Conservation (phyloP, 257 asterid genomes). For the Cruciata laevipes region DNA sequence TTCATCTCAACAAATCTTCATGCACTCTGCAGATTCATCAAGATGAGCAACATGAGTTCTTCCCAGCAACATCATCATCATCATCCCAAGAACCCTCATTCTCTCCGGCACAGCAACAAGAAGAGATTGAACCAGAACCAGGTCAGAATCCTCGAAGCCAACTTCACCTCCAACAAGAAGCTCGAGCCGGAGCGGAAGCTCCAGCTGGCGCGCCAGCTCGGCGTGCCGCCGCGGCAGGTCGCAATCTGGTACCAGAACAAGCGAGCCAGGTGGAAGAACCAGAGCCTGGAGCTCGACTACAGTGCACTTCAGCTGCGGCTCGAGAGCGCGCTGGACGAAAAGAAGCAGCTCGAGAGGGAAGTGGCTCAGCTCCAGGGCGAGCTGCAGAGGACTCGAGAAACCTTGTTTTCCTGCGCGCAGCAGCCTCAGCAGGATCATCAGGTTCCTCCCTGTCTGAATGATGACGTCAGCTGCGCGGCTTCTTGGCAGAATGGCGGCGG, state of each 20-base stretch:
- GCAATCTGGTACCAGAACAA: constrained; percentile 94
- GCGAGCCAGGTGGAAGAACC: constrained; percentile 84
- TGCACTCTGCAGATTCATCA: background rate
- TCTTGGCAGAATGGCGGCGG: constrained; percentile 37
- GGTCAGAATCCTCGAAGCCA: constrained; percentile 60
- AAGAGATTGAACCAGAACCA: constrained; percentile 69
- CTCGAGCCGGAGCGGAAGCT: constrained; percentile 74
- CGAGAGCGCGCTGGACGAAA: constrained; percentile 51
- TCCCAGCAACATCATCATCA: no score
- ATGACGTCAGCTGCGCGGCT: constrained; percentile 25
- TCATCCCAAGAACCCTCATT: background rate
- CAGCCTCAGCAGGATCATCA: constrained; percentile 19
- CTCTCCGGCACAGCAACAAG: constrained; percentile 28
- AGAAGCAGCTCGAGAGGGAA: constrained; percentile 46
- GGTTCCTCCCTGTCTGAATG: constrained; percentile 26
- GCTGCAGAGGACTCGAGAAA: constrained; percentile 45
- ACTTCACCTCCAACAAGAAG: constrained; percentile 60
- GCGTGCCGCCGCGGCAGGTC: constrained; percentile 74
- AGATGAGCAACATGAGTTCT: constrained; percentile 27
- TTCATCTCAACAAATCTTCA: constrained; percentile 1
- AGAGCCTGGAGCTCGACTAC: constrained; percentile 63
- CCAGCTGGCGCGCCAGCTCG: constrained; percentile 63
- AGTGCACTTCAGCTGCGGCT: constrained; percentile 50
- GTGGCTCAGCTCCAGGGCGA: constrained; percentile 44
- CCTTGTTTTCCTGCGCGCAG: constrained; percentile 19